A percentile compares a stretch with the other conserved stretches of the same genome.
phyloP scores from a whole-genome alignment of 2,329 filamentous ascomycete species.

The Lachnellula willkommii region DNA sequence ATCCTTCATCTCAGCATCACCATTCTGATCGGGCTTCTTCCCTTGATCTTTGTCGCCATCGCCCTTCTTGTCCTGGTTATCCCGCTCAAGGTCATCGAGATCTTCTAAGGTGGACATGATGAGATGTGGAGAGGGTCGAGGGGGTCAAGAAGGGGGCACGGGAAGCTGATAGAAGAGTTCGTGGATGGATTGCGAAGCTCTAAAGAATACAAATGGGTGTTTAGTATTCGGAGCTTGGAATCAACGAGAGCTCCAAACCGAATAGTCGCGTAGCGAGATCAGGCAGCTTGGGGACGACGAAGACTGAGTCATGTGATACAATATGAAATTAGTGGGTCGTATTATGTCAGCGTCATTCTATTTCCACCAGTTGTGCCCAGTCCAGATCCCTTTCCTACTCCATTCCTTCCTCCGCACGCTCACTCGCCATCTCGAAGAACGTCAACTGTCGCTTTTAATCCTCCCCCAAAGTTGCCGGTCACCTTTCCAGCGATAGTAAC shows the following conservation, averaged over 20 bases:
- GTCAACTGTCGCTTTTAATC: constrained; percentile 30
- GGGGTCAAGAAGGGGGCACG: neutral
- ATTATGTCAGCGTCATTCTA: neutral
- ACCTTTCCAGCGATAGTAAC: constrained; percentile 32
- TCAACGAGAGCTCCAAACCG: constrained; percentile 16
- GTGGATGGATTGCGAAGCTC: constrained; percentile 1
- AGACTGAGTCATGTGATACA: neutral
- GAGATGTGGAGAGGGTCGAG: neutral
- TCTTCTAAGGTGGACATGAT: constrained; percentile 72
- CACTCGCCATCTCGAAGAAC: constrained; percentile 29
- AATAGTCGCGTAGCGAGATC: constrained; percentile 13
- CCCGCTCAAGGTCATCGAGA: constrained; percentile 68
- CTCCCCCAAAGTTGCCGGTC: constrained; percentile 32
- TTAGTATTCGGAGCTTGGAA: constrained; percentile 16
- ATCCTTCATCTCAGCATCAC: constrained; percentile 89
- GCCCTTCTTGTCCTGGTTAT: constrained; percentile 58
- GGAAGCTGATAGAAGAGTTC: neutral
- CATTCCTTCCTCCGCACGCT: constrained; percentile 25
- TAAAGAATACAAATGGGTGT: constrained; percentile 9
- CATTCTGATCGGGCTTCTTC: constrained; percentile 52
- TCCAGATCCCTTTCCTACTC: constrained; percentile 4
- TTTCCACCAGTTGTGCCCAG: constrained; percentile 4
- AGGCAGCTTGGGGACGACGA: constrained; percentile 9
- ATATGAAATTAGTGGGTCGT: neutral
- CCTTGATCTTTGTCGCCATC: constrained; percentile 52